Percentiles rank a stretch among this genome's conserved stretches.
Conservation (phyloP, 768 basidiomycete genomes). For the Suillus subluteus region DNA sequence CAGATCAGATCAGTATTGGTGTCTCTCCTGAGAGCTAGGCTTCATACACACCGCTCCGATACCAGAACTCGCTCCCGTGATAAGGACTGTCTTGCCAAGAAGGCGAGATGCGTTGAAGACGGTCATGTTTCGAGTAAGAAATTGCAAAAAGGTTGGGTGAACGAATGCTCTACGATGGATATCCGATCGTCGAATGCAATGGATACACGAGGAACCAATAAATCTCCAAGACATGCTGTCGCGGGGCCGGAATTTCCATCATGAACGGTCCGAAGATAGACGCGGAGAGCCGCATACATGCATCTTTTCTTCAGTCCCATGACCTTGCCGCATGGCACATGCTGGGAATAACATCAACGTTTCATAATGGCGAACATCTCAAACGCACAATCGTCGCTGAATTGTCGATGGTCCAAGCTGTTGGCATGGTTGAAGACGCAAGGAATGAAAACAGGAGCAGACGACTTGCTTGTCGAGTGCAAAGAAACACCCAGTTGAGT, state of each 20-base stretch:
- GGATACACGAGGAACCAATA: conserved; percentile 7
- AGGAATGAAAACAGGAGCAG: conserved; percentile 45
- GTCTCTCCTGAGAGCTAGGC: conserved; percentile 5
- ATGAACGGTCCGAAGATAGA: conserved; percentile 9
- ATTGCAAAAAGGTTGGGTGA: neutral
- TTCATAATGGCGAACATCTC: conserved; percentile 12
- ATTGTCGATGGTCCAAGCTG: conserved; percentile 47
- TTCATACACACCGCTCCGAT: conserved; percentile 78
- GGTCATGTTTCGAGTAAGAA: conserved; percentile 54
- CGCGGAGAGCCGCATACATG: conserved; percentile 15
- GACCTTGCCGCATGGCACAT: neutral
- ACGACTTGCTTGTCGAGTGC: conserved; percentile 52
- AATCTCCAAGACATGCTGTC: conserved; percentile 5
- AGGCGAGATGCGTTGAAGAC: conserved; percentile 81
- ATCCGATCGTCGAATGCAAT: conserved; percentile 3
- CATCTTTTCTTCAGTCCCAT: conserved; percentile 11
- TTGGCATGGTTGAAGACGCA: conserved; percentile 54
- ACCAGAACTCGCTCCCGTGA: conserved; percentile 89
- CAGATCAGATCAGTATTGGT: conserved; percentile 1
- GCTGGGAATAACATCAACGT: conserved; percentile 2
- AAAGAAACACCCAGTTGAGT: conserved; percentile 43
- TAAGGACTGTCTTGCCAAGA: conserved; percentile 82
- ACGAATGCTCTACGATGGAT: conserved; percentile 3
- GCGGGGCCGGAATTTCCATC: conserved; percentile 8
- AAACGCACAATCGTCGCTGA: conserved; percentile 13